Conservation (phyloP, 768 basidiomycete genomes). For the Neoboletus brunneissimus region DNA sequence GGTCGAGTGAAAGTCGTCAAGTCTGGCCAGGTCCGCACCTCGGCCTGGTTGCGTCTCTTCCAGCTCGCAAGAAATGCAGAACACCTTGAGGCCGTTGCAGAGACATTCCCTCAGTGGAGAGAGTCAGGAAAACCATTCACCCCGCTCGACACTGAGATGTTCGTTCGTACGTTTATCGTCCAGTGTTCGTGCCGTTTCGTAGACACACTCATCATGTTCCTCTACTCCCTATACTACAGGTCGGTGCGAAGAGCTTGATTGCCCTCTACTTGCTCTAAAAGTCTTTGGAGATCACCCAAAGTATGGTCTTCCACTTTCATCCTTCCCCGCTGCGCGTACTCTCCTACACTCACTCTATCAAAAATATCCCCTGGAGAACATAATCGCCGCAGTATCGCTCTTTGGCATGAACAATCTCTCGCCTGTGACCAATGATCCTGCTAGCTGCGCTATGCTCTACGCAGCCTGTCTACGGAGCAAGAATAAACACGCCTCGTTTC, state of each 20-base stretch:
- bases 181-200: not conserved
- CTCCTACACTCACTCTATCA: conserved; percentile 56
- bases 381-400: conserved; percentile 51
- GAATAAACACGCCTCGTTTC: conserved; percentile 36
- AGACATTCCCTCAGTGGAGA: conserved; percentile 50
- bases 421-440: conserved; percentile 51
- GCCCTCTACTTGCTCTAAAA: conserved; percentile 54
- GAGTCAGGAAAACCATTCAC: conserved; percentile 42
- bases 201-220: not conserved
- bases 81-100: conserved; percentile 46
- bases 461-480: conserved; percentile 51
- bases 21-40: conserved; percentile 39
- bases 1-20: conserved; percentile 29
- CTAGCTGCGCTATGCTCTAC: conserved; percentile 55
- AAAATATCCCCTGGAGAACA: conserved; percentile 44
- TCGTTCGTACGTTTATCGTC: conserved; percentile 49
- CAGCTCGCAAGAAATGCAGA: conserved; percentile 48
- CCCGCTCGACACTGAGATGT: conserved; percentile 41
- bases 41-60: conserved; percentile 51
- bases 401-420: conserved; percentile 55
- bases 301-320: conserved; percentile 51
- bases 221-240: conserved; percentile 35
- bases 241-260: conserved; percentile 57
- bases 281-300: conserved; percentile 62
- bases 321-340: conserved; percentile 49